phyloP scores from a whole-genome alignment of 306 rosid genomes.

The Cercis canadensis region DNA sequence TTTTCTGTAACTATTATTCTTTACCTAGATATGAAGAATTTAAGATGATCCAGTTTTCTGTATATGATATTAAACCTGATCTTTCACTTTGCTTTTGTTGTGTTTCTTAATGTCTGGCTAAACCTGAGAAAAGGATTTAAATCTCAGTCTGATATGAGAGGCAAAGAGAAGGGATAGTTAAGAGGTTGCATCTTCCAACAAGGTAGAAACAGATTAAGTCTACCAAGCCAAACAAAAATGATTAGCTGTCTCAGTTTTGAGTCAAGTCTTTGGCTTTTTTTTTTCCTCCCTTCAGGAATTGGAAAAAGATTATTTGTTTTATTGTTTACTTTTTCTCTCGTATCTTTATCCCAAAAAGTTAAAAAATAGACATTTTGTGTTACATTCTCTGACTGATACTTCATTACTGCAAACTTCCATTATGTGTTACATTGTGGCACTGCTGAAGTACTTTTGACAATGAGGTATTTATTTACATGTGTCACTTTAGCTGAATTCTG shows the following conservation, averaged over 20 bases:
- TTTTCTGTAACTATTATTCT: too few species aligned
- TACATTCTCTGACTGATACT: not conserved
- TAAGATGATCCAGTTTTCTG: too few species aligned
- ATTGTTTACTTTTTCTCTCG: constrained; percentile 4
- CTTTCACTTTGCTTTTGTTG: too few species aligned
- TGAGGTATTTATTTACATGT: not conserved
- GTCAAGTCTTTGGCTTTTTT: not conserved
- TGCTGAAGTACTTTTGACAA: constrained; percentile 13
- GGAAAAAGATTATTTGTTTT: not conserved
- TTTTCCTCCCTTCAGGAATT: not conserved
- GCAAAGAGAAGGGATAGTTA: too few species aligned
- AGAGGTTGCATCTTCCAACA: too few species aligned
- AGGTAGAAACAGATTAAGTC: too few species aligned
- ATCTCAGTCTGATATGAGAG: too few species aligned
- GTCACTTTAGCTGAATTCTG: constrained; percentile 64
- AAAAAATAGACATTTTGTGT: not conserved
- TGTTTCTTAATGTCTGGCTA: too few species aligned
- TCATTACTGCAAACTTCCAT: not conserved
- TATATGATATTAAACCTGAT: too few species aligned
- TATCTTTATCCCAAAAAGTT: constrained; percentile 2
- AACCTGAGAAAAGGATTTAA: too few species aligned
- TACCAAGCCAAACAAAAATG: not conserved
- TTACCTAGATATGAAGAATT: too few species aligned
- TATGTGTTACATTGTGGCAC: constrained; percentile 11
- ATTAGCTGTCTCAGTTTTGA: not conserved